phyloP scores from a whole-genome alignment of 2,329 filamentous ascomycete species.

The Amesomyces nigricolor region DNA sequence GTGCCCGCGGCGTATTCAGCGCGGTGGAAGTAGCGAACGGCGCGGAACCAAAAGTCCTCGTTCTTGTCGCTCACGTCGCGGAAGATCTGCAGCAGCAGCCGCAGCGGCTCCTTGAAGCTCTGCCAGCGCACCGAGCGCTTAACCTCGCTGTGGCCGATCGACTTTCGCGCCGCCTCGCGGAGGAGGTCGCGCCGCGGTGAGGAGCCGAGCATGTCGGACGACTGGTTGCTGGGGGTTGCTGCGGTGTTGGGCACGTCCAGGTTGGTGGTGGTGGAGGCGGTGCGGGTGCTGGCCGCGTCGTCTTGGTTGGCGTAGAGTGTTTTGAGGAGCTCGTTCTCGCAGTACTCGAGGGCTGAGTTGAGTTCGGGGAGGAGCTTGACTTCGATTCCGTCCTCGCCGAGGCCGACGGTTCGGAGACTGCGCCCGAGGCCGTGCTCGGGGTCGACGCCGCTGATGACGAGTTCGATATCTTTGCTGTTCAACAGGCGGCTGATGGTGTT shows the following conservation, averaged over 20 bases:
- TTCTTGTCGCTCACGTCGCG: slow-evolving; percentile 78
- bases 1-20: slow-evolving; percentile 63
- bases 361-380: slow-evolving; percentile 82
- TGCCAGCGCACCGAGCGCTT: slow-evolving; percentile 65
- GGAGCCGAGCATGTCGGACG: slow-evolving; percentile 51
- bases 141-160: slow-evolving; percentile 61
- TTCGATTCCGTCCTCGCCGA: slow-evolving; percentile 66
- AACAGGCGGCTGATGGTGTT: slow-evolving; percentile 85
- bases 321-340: slow-evolving; percentile 88
- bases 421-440: slow-evolving; percentile 69
- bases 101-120: slow-evolving; percentile 82
- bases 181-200: slow-evolving; percentile 78
- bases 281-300: slow-evolving; percentile 44
- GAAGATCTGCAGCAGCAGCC: slow-evolving; percentile 92
- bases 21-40: slow-evolving; percentile 67
- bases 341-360: slow-evolving; percentile 88
- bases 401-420: slow-evolving; percentile 75
- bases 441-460: slow-evolving; percentile 78
- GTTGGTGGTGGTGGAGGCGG: slow-evolving; percentile 37
- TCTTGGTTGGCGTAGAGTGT: slow-evolving; percentile 69
- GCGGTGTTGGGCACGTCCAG: slow-evolving; percentile 43
- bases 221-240: slow-evolving; percentile 26
- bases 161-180: slow-evolving; percentile 69
- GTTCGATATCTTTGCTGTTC: slow-evolving; percentile 66
- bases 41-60: slow-evolving; percentile 92